A percentile compares a stretch with the other conserved stretches of the same genome.
Evolutionary conservation across 805 yeast species (phyloP).

Genomic region (Teunomyces kruisii): DNA sequence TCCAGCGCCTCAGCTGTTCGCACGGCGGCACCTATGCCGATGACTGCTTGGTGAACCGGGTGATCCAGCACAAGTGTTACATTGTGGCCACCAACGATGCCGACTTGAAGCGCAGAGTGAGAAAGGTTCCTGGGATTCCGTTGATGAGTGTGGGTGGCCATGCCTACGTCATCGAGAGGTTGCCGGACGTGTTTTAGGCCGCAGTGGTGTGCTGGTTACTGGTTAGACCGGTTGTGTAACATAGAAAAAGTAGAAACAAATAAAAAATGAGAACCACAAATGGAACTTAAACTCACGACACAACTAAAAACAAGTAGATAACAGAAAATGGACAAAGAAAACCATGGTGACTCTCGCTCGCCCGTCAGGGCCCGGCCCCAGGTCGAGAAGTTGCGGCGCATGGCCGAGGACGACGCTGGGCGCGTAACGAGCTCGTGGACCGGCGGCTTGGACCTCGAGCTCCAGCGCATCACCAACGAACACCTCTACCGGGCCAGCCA

Average conservation of each 20-base stretch:
- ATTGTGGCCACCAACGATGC: slow-evolving; percentile 99
- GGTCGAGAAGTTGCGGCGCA: background rate
- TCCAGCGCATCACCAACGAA: no score
- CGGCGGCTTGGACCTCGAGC: no score
- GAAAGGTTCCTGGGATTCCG: slow-evolving; percentile 97
- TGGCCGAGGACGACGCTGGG: background rate
- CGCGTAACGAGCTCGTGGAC: no score
- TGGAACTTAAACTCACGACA: no score
- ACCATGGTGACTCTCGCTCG: no score
- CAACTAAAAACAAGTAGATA: no score
- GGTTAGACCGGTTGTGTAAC: background rate
- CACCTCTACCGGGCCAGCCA: no score
- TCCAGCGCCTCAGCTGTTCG: slow-evolving; percentile 80
- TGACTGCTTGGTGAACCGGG: slow-evolving; percentile 92
- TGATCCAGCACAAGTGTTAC: slow-evolving; percentile 93
- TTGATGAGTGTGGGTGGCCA: slow-evolving; percentile 95
- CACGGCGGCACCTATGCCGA: slow-evolving; percentile 98
- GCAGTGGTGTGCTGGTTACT: no score
- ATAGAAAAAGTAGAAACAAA: background rate
- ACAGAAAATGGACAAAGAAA: background rate
- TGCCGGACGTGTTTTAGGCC: slow-evolving; percentile 82
- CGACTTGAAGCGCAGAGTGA: slow-evolving; percentile 85
- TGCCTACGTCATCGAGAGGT: slow-evolving; percentile 86
- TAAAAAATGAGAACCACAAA: no score
- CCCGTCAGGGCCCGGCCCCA: background rate